Evolutionary conservation across 2,329 filamentous ascomycete species (phyloP).

Genomic region (Talaromyces sp.): DNA sequence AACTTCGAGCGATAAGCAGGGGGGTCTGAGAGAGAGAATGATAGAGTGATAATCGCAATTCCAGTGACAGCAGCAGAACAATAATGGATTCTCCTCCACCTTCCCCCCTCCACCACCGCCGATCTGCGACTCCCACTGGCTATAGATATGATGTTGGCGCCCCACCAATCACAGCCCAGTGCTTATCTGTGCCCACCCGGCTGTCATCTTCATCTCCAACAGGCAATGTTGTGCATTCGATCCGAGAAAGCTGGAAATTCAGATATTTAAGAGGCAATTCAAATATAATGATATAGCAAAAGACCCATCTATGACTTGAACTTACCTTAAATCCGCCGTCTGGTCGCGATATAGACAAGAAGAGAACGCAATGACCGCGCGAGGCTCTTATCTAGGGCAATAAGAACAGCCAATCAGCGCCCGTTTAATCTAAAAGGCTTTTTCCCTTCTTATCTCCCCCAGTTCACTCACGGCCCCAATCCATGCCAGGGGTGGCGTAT

Average conservation of each 20-base stretch:
- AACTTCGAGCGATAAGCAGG: slow-evolving; percentile 17
- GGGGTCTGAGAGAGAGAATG: slow-evolving; percentile 5
- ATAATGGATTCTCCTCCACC: slow-evolving; percentile 18
- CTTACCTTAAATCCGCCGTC: too few species aligned
- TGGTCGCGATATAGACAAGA: background rate
- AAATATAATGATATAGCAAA: too few species aligned
- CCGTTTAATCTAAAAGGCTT: background rate
- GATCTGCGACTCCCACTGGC: slow-evolving; percentile 22
- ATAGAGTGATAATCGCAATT: slow-evolving; percentile 14
- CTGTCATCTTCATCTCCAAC: background rate
- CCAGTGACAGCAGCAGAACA: slow-evolving; percentile 17
- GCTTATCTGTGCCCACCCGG: slow-evolving; percentile 19
- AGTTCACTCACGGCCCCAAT: background rate
- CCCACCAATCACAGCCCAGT: slow-evolving; percentile 29
- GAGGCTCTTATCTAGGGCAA: slow-evolving; percentile 17
- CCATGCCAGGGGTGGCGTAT: background rate
- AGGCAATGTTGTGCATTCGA: too few species aligned
- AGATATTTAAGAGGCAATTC: too few species aligned
- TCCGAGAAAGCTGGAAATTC: too few species aligned
- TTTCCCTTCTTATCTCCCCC: background rate
- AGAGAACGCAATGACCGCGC: background rate
- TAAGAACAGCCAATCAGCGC: slow-evolving; percentile 18
- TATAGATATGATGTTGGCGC: slow-evolving; percentile 31
- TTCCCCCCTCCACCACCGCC: background rate
- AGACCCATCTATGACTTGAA: too few species aligned